Evolutionary conservation across 108 stramenopile species (phyloP).

Genomic region (Cyclotella atomus): DNA sequence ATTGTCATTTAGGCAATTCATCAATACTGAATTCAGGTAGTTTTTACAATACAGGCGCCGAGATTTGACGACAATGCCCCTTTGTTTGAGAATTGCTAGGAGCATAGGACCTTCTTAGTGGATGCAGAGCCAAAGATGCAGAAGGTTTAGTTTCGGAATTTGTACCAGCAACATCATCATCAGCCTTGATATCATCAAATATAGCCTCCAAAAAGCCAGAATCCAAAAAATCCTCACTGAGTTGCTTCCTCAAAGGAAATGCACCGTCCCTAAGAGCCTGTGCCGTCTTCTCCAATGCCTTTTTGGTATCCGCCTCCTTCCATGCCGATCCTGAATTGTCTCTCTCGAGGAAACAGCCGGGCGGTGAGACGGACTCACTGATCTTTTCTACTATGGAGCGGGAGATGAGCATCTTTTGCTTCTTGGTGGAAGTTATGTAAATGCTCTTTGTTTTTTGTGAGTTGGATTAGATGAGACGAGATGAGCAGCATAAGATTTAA

Average conservation of each 20-base stretch:
- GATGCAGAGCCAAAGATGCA: no score
- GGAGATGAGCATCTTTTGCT: conserved; percentile 74
- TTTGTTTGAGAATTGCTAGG: no score
- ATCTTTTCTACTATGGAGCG: conserved; percentile 73
- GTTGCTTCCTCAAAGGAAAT: conserved; percentile 62
- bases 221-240: conserved; percentile 63
- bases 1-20: no score
- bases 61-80: no score
- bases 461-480: not conserved
- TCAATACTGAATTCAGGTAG: no score
- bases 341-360: conserved; percentile 80
- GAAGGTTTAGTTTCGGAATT: no score
- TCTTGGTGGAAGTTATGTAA: conserved; percentile 74
- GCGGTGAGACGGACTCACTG: conserved; percentile 57
- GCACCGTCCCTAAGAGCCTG: conserved; percentile 84
- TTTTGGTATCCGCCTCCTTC: conserved; percentile 73
- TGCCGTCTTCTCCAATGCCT: conserved; percentile 78
- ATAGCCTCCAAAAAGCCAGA: conserved; percentile 65
- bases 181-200: conserved; percentile 40
- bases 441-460: conserved; percentile 37
- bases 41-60: no score
- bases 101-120: no score
- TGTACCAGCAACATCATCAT: not conserved
- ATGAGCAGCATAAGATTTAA: not conserved
- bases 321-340: conserved; percentile 59